Conservation (phyloP, 2,329 filamentous ascomycete genomes). For the Colletotrichum sp. region DNA sequence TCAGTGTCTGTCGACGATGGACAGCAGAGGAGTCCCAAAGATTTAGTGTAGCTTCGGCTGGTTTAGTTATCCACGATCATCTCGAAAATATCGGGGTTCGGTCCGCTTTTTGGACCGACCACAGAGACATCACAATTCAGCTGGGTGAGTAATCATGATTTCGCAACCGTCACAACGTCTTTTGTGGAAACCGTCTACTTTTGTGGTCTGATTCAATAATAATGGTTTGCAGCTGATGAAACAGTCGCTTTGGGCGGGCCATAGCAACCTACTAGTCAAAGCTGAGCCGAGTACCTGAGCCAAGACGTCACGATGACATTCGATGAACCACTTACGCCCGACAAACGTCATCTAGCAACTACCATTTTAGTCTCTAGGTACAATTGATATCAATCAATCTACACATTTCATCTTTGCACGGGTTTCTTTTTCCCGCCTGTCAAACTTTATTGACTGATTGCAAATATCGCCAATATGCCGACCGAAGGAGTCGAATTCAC, state of each 20-base stretch:
- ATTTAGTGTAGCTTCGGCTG: neutral
- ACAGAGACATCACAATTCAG: neutral
- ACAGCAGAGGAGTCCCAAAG: neutral
- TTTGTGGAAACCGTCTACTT: neutral
- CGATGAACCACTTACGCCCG: neutral
- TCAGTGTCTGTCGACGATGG: conserved; percentile 7
- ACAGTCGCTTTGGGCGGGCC: neutral
- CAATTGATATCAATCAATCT: neutral
- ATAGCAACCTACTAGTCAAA: neutral
- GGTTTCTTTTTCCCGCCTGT: neutral
- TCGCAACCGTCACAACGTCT: neutral
- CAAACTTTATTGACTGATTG: neutral
- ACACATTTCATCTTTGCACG: neutral
- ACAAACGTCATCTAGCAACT: neutral
- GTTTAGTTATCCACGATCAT: neutral
- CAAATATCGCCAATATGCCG: neutral
- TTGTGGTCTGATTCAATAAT: neutral
- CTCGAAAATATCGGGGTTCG: neutral
- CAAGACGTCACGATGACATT: neutral
- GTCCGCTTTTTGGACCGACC: neutral
- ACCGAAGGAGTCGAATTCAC: neutral
- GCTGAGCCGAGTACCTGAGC: neutral
- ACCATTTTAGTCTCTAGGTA: neutral
- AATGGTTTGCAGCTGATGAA: neutral
- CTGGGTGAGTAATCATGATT: neutral